Conservation (phyloP, 23 red algal species). For the Gracilaria gracilis region DNA sequence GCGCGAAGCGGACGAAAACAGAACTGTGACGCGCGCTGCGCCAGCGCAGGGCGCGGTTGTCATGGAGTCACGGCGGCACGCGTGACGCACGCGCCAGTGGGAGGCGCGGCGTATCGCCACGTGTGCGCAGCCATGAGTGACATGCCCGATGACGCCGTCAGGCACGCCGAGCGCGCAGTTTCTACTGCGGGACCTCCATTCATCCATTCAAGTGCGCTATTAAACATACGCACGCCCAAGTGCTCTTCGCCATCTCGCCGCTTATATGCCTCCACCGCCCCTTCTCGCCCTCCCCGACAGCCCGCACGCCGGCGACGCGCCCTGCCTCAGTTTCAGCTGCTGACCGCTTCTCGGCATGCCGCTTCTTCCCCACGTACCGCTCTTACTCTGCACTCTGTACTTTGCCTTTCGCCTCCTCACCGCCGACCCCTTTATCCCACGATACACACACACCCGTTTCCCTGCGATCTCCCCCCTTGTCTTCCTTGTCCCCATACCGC, state of each 20-base stretch:
- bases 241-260: neutral
- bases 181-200: neutral
- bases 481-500: constrained; percentile 30
- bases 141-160: neutral
- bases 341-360: neutral
- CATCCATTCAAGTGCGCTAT: neutral
- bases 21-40: too few relatives aligned
- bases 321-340: neutral
- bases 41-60: too few relatives aligned
- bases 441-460: neutral
- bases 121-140: neutral
- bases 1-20: too few relatives aligned
- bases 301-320: too few relatives aligned
- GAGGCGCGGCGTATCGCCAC: neutral
- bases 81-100: neutral
- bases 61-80: neutral
- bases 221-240: neutral
- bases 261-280: neutral
- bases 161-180: neutral
- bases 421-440: constrained; percentile 32
- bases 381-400: constrained; percentile 20
- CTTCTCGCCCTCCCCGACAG: neutral
- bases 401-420: constrained; percentile 37
- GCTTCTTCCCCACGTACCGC: constrained; percentile 30
- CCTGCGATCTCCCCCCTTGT: constrained; percentile 10